A percentile compares a stretch with the other conserved stretches of the same genome.
Evolutionary conservation across 148 eudicot genomes (phyloP).

Genomic region (Rhododendron griersonianum): DNA sequence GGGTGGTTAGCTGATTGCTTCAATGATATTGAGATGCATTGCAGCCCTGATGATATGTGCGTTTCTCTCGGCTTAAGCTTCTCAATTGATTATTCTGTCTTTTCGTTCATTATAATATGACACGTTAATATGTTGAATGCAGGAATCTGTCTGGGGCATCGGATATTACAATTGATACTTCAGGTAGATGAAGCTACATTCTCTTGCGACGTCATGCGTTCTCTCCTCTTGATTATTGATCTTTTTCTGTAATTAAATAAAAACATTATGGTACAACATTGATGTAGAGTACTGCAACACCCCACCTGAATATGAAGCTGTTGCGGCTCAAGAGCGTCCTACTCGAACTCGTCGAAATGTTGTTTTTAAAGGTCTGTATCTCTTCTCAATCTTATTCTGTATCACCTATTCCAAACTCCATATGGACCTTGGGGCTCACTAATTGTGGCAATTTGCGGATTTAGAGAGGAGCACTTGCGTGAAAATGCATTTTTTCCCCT

Average conservation of each 20-base stretch:
- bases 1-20: constrained; percentile 92
- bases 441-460: not conserved
- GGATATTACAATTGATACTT: constrained; percentile 32
- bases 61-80: not conserved
- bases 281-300: constrained; percentile 43
- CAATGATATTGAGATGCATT: constrained; percentile 57
- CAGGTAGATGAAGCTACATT: constrained; percentile 36
- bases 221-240: not conserved
- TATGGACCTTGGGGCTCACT: not conserved
- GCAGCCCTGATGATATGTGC: constrained; percentile 62
- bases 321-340: constrained; percentile 27
- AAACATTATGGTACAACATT: not conserved
- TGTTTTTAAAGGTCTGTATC: constrained; percentile 60
- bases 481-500: not conserved
- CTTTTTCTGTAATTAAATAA: not conserved
- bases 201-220: not conserved
- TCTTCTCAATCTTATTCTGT: not conserved
- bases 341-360: constrained; percentile 49
- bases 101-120: not conserved
- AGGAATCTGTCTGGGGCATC: constrained; percentile 38
- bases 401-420: not conserved
- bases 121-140: constrained; percentile 12
- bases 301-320: constrained; percentile 31
- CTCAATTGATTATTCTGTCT: not conserved
- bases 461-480: not conserved